phyloP scores from a whole-genome alignment of 2,329 filamentous ascomycete genomes.

The Fusarium tjaetaba region DNA sequence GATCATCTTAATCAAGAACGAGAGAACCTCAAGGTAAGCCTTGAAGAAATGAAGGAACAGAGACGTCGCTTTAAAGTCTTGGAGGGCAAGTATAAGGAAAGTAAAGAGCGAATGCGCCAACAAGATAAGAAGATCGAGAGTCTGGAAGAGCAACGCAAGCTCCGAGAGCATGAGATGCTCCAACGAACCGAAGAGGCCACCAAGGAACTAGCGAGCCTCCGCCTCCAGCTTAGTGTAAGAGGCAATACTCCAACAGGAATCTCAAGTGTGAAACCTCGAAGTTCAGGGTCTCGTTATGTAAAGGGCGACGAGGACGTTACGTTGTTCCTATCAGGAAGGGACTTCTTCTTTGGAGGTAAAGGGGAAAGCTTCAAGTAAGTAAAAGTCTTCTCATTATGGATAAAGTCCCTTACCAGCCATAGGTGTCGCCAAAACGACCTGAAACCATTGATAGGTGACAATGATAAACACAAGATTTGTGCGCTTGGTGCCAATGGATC shows the following conservation, averaged over 20 bases:
- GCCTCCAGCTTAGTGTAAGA: neutral
- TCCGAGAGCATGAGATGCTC: neutral
- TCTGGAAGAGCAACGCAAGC: neutral
- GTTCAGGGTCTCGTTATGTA: neutral
- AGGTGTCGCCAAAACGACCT: too few relatives aligned
- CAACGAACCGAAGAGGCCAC: neutral
- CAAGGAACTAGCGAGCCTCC: accelerated
- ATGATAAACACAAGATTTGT: too few relatives aligned
- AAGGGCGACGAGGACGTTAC: accelerated
- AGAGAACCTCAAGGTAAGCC: neutral
- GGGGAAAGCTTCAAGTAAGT: too few relatives aligned
- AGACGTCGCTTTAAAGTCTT: neutral
- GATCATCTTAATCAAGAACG: neutral
- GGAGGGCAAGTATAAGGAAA: neutral
- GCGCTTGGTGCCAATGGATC: neutral
- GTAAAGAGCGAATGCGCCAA: neutral
- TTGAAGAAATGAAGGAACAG: neutral
- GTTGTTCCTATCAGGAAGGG: neutral
- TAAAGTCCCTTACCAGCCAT: too few relatives aligned
- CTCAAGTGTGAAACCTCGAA: neutral
- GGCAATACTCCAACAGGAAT: accelerated
- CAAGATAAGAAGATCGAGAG: neutral
- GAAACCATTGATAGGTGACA: too few relatives aligned
- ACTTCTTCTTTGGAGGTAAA: too few relatives aligned
- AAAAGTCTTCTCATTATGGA: too few relatives aligned